These are phyloP conservation scores for Botrytis sinoallii DNA, from an alignment of 2,329 filamentous ascomycete species.

Conservation along the genomic window DNA sequence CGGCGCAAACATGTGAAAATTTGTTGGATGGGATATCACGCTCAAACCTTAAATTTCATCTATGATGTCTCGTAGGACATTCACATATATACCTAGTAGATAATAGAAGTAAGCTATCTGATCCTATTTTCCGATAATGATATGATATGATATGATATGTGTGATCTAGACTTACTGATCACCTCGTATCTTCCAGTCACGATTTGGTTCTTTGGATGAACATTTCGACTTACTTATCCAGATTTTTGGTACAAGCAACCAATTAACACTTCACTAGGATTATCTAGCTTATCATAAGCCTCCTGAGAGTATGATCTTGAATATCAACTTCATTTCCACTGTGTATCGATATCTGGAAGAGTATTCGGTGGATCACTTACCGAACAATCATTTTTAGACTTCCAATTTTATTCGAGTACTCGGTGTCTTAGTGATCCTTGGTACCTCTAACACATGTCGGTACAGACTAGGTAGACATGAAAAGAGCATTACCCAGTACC, in stretches of 20 bases:
- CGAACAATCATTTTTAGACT: not conserved
- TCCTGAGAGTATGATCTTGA: not conserved
- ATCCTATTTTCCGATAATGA: too few species aligned
- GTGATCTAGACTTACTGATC: not conserved
- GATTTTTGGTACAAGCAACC: not conserved
- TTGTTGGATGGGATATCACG: too few species aligned
- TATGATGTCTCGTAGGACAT: too few species aligned
- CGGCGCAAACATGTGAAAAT: too few species aligned
- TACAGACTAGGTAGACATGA: not conserved
- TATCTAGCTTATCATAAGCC: not conserved
- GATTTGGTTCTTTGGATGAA: not conserved
- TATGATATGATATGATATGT: too few species aligned
- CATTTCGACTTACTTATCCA: not conserved
- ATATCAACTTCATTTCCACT: not conserved
- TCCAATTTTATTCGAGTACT: not conserved
- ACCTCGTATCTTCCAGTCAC: not conserved
- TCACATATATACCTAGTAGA: too few species aligned
- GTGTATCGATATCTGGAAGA: not conserved
- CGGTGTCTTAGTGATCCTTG: not conserved
- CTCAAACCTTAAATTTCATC: too few species aligned
- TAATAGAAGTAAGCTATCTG: too few species aligned
- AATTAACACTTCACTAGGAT: not conserved
- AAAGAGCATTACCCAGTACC: not conserved
- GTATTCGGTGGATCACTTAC: not conserved
- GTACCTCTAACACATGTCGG: not conserved